Base-by-base conservation (phyloP, 768 basidiomycete species). In the Lactarius indigo region DNA sequence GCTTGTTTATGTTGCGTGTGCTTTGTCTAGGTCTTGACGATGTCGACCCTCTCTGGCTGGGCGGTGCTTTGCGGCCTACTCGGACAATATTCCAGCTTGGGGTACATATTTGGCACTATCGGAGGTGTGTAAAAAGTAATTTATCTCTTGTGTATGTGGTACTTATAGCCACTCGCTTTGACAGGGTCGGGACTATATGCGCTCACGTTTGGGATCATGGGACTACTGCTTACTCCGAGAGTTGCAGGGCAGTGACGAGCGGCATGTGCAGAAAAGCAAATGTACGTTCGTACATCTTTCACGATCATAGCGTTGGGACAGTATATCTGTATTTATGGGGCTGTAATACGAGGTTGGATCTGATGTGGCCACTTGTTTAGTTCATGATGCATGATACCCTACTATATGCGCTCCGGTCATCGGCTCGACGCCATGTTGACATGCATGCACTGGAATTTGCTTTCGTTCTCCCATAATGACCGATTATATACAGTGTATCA, bases 21-120 rank as follows among this genome's bases (percentile, higher is more conserved):
- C 31, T 56, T 47, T 37, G 5, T 6, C 13, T 61, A 79, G 78
- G 68, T 85, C 23, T 73, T 92, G 66, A 92, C 91, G 12, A 77
- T 80, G 1, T 85, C 88, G 1, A 91, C 89, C 65, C 83, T 92
- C 28, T 72, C 83, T 28, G 91, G 91, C 0, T 91, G 88, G 87
- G 79, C 87, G 26, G 74, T 86, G 23, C 80, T 88, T 33, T 81
- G 83, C 13, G 78, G 84, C 64, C 85, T 87, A 5, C 80, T 92
- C 28, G 87, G 87, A n/a, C 84, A 81, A 44, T 91, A 86, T 83
- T 84, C 90, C 17, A 76, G 72, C 70, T 71, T 92, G 57, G 91
- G 91, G 35, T 89, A 86, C 68, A 42, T 87, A 42, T 80, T 82
- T 72, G 88, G 90, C 3, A 75, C 82, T 8, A 79, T 90, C 57